phyloP scores from a whole-genome alignment of 2,329 filamentous ascomycete species.

The Sarocladium kiliense region DNA sequence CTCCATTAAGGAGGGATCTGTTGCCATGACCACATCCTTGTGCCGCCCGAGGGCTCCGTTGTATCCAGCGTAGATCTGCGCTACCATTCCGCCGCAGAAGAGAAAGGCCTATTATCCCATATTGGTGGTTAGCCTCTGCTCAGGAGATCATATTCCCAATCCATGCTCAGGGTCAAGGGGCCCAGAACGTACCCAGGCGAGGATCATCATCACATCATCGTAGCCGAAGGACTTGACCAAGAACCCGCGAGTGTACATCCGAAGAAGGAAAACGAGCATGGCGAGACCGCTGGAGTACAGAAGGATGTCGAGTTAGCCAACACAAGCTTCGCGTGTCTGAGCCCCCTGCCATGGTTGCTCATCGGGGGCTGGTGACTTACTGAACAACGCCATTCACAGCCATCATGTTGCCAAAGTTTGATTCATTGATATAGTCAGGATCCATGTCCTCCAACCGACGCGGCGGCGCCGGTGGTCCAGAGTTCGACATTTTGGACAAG shows the following conservation, averaged over 20 bases:
- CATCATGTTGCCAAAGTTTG: too few species aligned
- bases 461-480: too few species aligned
- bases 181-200: slow-evolving; percentile 20
- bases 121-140: background rate
- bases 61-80: background rate
- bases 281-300: slow-evolving; percentile 13
- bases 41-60: background rate
- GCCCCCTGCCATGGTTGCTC: too few species aligned
- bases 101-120: background rate
- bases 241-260: slow-evolving; percentile 15
- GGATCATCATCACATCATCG: slow-evolving; percentile 23
- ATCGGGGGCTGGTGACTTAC: too few species aligned
- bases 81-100: background rate
- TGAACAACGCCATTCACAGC: too few species aligned
- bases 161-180: background rate
- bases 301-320: too few species aligned
- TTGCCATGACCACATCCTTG: background rate
- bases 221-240: slow-evolving; percentile 18
- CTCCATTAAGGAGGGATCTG: background rate
- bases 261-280: slow-evolving; percentile 12
- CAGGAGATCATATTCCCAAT: too few species aligned
- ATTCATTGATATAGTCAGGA: too few species aligned
- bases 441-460: too few species aligned
- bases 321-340: too few species aligned
- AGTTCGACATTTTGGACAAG: too few species aligned